Base-by-base conservation (phyloP, 2,329 filamentous ascomycete species). In the Colletotrichum sansevieriae region DNA sequence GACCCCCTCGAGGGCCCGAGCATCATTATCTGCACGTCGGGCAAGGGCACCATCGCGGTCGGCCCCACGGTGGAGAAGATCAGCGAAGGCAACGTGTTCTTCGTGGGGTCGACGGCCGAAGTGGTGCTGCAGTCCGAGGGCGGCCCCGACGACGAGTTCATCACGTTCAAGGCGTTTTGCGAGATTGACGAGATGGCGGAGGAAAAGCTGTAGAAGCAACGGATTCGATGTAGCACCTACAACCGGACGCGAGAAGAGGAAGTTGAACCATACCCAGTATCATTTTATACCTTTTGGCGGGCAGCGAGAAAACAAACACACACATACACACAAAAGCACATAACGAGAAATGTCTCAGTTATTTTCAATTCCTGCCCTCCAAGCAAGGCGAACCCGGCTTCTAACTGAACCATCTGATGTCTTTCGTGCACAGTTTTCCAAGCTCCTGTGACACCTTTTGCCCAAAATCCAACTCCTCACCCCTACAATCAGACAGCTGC, bases 91-190 rank as follows among this genome's bases (percentile, higher is more conserved):
- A 90, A 91, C 75, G 91, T 95, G 35, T 95, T 89, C 79, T 95
- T 95, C 75, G 92, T 98, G 4, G 96, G 96, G 2, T 92, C 96
- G 2, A 95, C 92, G 18, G 95, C 96, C 0, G 92, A 97, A 80
- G 85, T 92, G 41, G 87, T 95, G 3, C 81, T 98, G 58, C 91
- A 97, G 82, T 93, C 87, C 12, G 83, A 84, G 55, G 83, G 82
- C 1, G 84, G 77, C 0, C 81, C 85, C 1, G 89, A 89, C 29
- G 91, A 94, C 65, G 88, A 91, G 63, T 91, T 98, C 73, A 91
- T 92, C 29, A 95, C 92, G 0, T 99, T 97, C 84, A 96, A 95
- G 83, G 96, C 95, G 0, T 98, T 97, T 78, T 97, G 94, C 76
- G 95, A 98, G 83, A 84, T 97, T 70, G 88, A 90, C 43, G 80